Evolutionary conservation across 352 stramenopile genomes (phyloP).

Genomic region (Phytophthora colocasiae): DNA sequence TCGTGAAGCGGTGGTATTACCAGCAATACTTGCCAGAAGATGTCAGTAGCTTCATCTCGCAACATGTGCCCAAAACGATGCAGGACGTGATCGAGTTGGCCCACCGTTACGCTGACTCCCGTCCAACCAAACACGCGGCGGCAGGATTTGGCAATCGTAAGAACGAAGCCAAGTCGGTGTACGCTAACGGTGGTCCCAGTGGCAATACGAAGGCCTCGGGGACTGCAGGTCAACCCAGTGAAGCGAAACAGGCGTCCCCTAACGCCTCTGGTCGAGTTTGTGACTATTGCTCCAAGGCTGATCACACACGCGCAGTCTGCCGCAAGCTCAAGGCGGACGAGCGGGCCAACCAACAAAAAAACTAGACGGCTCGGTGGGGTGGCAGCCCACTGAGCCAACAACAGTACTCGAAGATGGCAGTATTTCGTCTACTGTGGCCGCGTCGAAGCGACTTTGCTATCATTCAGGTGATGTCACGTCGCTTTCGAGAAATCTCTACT

Average conservation of each 20-base stretch:
- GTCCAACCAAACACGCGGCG: neutral
- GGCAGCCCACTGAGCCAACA: neutral
- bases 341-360: constrained; percentile 3
- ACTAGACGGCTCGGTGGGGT: constrained; percentile 1
- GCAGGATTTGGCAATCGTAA: neutral
- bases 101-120: neutral
- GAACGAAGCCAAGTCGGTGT: neutral
- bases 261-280: neutral
- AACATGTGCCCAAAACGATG: constrained; percentile 1
- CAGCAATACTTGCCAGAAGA: neutral
- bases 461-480: neutral
- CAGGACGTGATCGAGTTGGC: neutral
- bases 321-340: constrained; percentile 1
- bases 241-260: neutral
- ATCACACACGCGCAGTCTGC: neutral
- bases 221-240: neutral
- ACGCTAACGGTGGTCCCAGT: neutral
- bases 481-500: constrained; percentile 1
- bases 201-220: neutral
- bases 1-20: constrained; percentile 1
- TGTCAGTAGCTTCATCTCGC: neutral
- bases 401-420: neutral
- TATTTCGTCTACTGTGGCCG: neutral
- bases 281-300: neutral
- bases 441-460: neutral